A percentile compares a stretch with the other conserved stretches of the same genome.
These are phyloP conservation scores for Fusarium clavum DNA, from an alignment of 2,329 filamentous ascomycete genomes.

Conservation along the genomic window DNA sequence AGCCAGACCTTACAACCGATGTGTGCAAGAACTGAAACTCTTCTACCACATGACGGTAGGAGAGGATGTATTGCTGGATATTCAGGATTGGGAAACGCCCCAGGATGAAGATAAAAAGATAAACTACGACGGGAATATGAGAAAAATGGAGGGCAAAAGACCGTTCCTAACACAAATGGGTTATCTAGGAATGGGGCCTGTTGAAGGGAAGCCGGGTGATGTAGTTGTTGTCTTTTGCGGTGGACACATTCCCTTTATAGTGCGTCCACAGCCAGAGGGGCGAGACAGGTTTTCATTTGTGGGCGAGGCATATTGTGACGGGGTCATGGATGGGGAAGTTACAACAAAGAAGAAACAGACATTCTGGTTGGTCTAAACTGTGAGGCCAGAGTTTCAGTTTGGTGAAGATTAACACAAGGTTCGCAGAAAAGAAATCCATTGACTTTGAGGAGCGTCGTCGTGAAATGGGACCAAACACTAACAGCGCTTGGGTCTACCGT, in stretches of 20 bases:
- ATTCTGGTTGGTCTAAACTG: not conserved
- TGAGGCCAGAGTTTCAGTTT: rapidly evolving
- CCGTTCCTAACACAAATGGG: not conserved
- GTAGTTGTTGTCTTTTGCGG: not conserved
- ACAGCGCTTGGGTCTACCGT: not conserved
- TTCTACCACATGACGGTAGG: not conserved
- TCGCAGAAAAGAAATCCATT: not conserved
- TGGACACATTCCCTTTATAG: not conserved
- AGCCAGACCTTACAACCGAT: rapidly evolving
- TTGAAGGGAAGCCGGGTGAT: not conserved
- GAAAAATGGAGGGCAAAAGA: not conserved
- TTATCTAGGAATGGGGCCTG: not conserved
- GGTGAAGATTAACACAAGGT: rapidly evolving
- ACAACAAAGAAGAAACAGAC: not conserved
- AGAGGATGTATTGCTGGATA: not conserved
- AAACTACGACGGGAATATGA: not conserved
- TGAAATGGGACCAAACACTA: not conserved
- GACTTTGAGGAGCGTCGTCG: not conserved
- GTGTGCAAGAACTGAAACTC: rapidly evolving
- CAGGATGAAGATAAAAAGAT: rapidly evolving
- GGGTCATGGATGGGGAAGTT: not conserved
- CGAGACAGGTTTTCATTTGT: rapidly evolving
- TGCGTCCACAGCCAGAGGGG: not conserved
- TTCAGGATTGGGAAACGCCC: not conserved
- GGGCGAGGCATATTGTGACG: not conserved